These are phyloP conservation scores for Ganoderma multipileum DNA, from an alignment of 1,284 basidiomycete genomes.

Conservation along the genomic window DNA sequence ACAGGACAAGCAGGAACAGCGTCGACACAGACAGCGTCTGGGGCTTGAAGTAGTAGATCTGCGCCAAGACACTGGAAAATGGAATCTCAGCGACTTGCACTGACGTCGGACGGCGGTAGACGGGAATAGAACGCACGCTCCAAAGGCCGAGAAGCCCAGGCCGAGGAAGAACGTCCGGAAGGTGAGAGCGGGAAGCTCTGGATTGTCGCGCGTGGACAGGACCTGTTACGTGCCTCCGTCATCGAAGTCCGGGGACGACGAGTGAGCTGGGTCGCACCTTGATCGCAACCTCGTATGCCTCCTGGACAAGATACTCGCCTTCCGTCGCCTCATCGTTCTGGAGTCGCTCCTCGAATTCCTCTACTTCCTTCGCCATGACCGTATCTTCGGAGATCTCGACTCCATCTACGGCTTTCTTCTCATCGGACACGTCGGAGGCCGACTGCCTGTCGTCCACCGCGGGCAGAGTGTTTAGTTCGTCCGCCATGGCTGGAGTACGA, in stretches of 20 bases:
- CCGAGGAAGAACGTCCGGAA: constrained; percentile 47
- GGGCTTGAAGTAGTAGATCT: constrained; percentile 48
- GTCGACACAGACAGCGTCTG: constrained; percentile 42
- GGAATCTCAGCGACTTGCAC: constrained; percentile 21
- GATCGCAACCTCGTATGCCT: constrained; percentile 45
- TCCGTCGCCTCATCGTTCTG: constrained; percentile 40
- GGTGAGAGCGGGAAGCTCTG: constrained; percentile 44
- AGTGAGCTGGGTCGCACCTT: constrained; percentile 38
- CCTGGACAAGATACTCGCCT: constrained; percentile 42
- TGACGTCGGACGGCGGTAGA: background rate
- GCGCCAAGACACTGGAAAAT: constrained; percentile 44
- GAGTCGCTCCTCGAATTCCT: constrained; percentile 47
- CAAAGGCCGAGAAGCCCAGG: constrained; percentile 44
- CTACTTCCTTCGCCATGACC: constrained; percentile 39
- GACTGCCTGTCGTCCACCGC: constrained; percentile 33
- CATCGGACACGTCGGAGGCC: constrained; percentile 29
- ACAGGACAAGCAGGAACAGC: constrained; percentile 45
- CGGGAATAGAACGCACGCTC: constrained; percentile 35
- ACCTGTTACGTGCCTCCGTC: constrained; percentile 33
- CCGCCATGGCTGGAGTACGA: constrained; percentile 26
- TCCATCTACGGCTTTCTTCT: constrained; percentile 31
- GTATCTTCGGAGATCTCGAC: constrained; percentile 31
- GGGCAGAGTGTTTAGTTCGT: constrained; percentile 22
- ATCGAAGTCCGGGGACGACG: background rate
- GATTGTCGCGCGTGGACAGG: constrained; percentile 46